Percentiles rank a stretch among this genome's conserved stretches.
Conservation (phyloP, 108 stramenopile species). For the Epithemia pelagica region DNA sequence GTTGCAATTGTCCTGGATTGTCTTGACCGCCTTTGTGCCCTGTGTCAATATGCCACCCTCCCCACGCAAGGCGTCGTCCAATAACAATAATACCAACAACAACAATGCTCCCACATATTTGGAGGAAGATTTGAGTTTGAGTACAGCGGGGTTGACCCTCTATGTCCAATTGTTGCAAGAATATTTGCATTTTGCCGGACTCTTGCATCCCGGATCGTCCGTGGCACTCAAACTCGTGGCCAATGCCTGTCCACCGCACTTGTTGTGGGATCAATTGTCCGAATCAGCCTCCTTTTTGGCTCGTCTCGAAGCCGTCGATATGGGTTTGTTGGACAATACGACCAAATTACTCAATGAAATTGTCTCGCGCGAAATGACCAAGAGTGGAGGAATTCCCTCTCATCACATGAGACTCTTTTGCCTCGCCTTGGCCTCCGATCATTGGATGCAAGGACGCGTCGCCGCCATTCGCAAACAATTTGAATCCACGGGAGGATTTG, state of each 20-base stretch:
- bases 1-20: constrained; percentile 21
- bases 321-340: constrained; percentile 1
- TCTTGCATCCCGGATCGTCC: constrained; percentile 24
- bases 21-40: constrained; percentile 24
- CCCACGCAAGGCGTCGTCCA: neutral
- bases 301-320: constrained; percentile 7
- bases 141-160: constrained; percentile 22
- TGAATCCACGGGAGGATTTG: constrained; percentile 12
- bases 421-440: constrained; percentile 36
- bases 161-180: constrained; percentile 37
- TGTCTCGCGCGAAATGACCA: constrained; percentile 25
- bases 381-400: constrained; percentile 21
- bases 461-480: constrained; percentile 14
- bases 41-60: constrained; percentile 24
- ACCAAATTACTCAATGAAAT: constrained; percentile 23
- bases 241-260: constrained; percentile 31
- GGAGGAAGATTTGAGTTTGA: constrained; percentile 36
- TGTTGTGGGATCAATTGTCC: constrained; percentile 37
- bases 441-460: constrained; percentile 36
- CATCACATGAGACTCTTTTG: constrained; percentile 40
- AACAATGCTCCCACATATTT: constrained; percentile 14
- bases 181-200: constrained; percentile 26
- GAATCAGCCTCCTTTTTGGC: constrained; percentile 32
- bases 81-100: too few relatives aligned
- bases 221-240: constrained; percentile 37